A percentile compares a stretch with the other conserved stretches of the same genome.
phyloP scores from a whole-genome alignment of 192 early-diverging fungal species.

The Endogone sp. region DNA sequence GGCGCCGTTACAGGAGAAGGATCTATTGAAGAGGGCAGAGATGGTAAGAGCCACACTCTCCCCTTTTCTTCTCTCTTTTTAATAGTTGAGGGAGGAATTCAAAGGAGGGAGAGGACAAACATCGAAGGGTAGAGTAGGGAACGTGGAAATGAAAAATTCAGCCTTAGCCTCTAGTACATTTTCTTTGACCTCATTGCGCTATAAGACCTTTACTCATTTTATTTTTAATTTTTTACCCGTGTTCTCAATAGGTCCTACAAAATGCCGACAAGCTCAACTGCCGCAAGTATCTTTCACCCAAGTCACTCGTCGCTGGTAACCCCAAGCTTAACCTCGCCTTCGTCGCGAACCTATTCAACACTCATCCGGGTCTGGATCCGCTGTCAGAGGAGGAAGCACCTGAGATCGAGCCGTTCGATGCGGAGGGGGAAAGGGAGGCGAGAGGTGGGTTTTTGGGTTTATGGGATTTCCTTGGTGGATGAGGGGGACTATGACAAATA shows the following conservation, averaged over 20 bases:
- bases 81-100: too few relatives aligned
- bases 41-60: too few relatives aligned
- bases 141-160: too few relatives aligned
- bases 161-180: too few relatives aligned
- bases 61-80: too few relatives aligned
- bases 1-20: conserved; percentile 72
- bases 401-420: conserved; percentile 82
- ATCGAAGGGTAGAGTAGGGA: too few relatives aligned
- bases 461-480: neutral
- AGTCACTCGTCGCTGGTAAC: conserved; percentile 93
- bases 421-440: conserved; percentile 82
- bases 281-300: conserved; percentile 91
- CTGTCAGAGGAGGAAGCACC: conserved; percentile 89
- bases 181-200: too few relatives aligned
- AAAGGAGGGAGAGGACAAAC: too few relatives aligned
- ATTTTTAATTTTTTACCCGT: conserved; percentile 24
- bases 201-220: too few relatives aligned
- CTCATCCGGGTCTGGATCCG: conserved; percentile 89
- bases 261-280: conserved; percentile 92
- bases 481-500: neutral
- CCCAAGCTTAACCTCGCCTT: conserved; percentile 99
- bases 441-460: conserved; percentile 58
- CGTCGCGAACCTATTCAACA: conserved; percentile 98
- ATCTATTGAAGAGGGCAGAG: conserved; percentile 85
- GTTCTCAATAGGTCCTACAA: too few relatives aligned